Percentiles rank a stretch among this genome's conserved stretches.
Evolutionary conservation across 1,284 basidiomycete genomes (phyloP).

Genomic region (Singerocomus inundabilis): DNA sequence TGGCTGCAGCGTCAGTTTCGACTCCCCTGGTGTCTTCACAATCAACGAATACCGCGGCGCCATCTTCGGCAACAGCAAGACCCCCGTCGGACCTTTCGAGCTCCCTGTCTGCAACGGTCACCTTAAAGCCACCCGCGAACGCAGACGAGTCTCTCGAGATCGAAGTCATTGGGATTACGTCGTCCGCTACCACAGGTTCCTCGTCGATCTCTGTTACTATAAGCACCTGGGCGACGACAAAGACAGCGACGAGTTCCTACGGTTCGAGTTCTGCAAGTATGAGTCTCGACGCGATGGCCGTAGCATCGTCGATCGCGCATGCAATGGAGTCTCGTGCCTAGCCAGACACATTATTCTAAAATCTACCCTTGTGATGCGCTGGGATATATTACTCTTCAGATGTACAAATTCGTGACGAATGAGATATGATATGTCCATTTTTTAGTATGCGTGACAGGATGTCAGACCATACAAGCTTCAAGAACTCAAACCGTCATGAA

Average conservation of each 20-base stretch:
- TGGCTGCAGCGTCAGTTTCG: conserved; percentile 13
- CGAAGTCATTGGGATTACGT: conserved; percentile 21
- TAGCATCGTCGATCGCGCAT: conserved; percentile 27
- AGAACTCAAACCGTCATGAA: no score
- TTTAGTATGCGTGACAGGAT: no score
- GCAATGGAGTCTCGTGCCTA: conserved; percentile 1
- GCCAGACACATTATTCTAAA: no score
- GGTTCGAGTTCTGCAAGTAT: conserved; percentile 7
- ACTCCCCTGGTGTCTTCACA: conserved; percentile 5
- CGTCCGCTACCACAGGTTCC: conserved; percentile 11
- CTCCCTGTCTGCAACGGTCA: background rate
- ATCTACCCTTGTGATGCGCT: no score
- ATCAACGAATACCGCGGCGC: conserved; percentile 1
- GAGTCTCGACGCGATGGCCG: conserved; percentile 20
- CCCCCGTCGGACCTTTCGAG: conserved; percentile 7
- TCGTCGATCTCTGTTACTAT: conserved; percentile 1
- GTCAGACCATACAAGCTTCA: no score
- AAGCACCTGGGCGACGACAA: conserved; percentile 13
- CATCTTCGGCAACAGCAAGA: conserved; percentile 8
- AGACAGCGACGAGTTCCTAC: conserved; percentile 14
- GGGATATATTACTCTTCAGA: background rate
- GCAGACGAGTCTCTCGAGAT: conserved; percentile 20
- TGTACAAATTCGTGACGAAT: background rate
- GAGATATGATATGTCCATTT: no score
- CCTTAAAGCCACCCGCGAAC: background rate